A percentile compares a stretch with the other conserved stretches of the same genome.
phyloP scores from a whole-genome alignment of 2,329 filamentous ascomycete species.

The Epichloe sp. region DNA sequence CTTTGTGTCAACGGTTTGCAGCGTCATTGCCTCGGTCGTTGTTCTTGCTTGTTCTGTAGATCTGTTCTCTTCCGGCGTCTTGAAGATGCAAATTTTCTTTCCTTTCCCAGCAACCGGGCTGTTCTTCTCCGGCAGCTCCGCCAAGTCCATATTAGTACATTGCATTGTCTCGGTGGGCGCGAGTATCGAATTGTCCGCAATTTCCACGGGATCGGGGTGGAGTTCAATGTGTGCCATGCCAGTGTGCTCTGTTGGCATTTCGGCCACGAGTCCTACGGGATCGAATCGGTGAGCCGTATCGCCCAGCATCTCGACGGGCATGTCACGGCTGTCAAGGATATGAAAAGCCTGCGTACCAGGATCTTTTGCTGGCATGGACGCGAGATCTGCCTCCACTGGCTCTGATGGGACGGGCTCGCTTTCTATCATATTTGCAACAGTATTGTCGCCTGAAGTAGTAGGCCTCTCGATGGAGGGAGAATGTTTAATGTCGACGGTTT shows the following conservation, averaged over 20 bases:
- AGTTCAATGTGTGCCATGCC: constrained; percentile 26
- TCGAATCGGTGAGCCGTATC: constrained; percentile 16
- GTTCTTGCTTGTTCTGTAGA: background rate
- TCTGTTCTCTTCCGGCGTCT: constrained; percentile 5
- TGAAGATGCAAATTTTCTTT: constrained; percentile 3
- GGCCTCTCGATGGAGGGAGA: background rate
- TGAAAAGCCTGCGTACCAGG: constrained; percentile 11
- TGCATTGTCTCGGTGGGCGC: constrained; percentile 21
- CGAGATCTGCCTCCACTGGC: background rate
- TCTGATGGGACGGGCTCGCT: constrained; percentile 7
- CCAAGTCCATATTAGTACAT: constrained; percentile 11
- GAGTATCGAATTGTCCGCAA: constrained; percentile 25
- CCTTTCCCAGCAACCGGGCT: constrained; percentile 13
- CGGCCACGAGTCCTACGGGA: constrained; percentile 32
- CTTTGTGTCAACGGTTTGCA: background rate
- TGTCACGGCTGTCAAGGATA: constrained; percentile 22
- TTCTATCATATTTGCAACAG: background rate
- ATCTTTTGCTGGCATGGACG: background rate
- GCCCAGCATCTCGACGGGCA: constrained; percentile 15
- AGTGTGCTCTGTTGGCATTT: constrained; percentile 33
- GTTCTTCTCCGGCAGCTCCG: constrained; percentile 26
- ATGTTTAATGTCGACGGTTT: background rate
- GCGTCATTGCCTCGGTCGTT: background rate
- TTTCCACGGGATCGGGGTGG: constrained; percentile 32
- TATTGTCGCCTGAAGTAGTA: background rate